phyloP scores from a whole-genome alignment of 768 basidiomycete genomes.

The Tricholoma matsutake region DNA sequence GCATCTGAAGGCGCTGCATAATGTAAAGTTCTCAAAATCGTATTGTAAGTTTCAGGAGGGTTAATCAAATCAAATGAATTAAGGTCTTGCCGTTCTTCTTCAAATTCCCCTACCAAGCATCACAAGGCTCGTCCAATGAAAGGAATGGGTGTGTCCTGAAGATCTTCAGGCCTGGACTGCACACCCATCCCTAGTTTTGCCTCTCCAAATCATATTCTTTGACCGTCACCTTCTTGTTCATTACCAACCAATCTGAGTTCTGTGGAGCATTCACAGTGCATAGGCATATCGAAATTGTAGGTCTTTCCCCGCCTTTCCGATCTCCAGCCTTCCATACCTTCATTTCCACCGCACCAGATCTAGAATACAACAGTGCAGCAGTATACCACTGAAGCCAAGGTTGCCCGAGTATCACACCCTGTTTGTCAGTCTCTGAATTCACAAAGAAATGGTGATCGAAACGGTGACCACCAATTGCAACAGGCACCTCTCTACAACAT shows the following conservation, averaged over 20 bases:
- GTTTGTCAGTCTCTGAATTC: not conserved
- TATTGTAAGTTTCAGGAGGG: too few relatives aligned
- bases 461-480: constrained; percentile 15
- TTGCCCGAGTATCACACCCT: constrained; percentile 21
- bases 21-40: too few relatives aligned
- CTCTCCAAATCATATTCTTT: constrained; percentile 10
- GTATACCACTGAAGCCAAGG: constrained; percentile 24
- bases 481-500: constrained; percentile 13
- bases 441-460: constrained; percentile 29
- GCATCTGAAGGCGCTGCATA: too few relatives aligned
- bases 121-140: too few relatives aligned
- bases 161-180: constrained; percentile 3
- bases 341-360: constrained; percentile 13
- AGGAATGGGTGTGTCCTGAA: constrained; percentile 1
- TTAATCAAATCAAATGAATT: too few relatives aligned
- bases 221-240: not conserved
- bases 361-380: constrained; percentile 8
- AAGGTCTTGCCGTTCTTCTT: too few relatives aligned
- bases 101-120: too few relatives aligned
- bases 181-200: constrained; percentile 7
- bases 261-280: not conserved
- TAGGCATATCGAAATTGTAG: constrained; percentile 10
- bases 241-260: not conserved
- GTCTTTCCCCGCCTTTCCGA: not conserved
- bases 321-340: constrained; percentile 17